Conservation (phyloP, 805 yeast genomes). For the Candida ponderosae region DNA sequence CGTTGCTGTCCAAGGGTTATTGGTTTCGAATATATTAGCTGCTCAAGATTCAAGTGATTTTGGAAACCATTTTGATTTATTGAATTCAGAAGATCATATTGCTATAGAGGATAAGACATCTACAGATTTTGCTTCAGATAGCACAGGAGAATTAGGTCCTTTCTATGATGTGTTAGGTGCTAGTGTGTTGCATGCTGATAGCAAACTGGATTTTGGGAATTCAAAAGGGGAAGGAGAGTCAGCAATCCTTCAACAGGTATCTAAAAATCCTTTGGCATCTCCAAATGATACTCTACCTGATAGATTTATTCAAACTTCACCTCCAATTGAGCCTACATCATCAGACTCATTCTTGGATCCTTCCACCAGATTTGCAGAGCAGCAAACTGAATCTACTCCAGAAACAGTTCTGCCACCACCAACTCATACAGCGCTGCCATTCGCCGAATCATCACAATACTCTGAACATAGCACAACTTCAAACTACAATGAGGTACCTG, state of each 20-base stretch:
- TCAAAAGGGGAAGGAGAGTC: neutral
- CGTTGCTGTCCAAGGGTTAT: too few relatives aligned
- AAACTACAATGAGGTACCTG: too few relatives aligned
- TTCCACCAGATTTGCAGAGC: too few relatives aligned
- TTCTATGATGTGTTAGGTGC: neutral
- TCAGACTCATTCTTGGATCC: neutral
- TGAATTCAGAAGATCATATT: too few relatives aligned
- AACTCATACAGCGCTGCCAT: neutral
- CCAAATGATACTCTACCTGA: too few relatives aligned
- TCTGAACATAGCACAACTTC: too few relatives aligned
- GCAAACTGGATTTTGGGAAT: neutral
- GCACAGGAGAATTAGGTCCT: neutral
- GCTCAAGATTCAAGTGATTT: too few relatives aligned
- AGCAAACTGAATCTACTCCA: neutral
- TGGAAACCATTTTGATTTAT: too few relatives aligned
- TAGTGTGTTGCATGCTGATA: neutral
- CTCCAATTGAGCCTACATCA: neutral
- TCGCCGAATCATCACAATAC: neutral
- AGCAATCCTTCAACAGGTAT: neutral
- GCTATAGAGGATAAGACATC: too few relatives aligned
- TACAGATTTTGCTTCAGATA: too few relatives aligned
- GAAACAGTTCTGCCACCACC: neutral
- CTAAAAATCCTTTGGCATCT: neutral
- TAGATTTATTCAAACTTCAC: neutral
- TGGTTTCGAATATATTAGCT: too few relatives aligned